These are phyloP conservation scores for Aureobasidium sp. DNA, from an alignment of 2,329 filamentous ascomycete genomes.

Conservation along the genomic window DNA sequence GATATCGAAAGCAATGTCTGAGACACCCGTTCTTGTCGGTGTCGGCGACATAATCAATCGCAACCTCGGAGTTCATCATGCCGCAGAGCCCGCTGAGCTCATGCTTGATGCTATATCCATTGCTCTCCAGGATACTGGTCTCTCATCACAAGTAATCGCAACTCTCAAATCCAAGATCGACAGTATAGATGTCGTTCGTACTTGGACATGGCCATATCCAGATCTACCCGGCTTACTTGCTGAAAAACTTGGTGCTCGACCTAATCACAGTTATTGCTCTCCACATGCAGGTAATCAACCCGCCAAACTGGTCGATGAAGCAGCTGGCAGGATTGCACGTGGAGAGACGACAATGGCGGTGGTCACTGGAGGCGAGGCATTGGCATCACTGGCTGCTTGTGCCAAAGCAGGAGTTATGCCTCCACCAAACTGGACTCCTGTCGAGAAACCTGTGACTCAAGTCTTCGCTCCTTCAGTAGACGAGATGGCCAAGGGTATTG, in stretches of 20 bases:
- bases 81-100: slow-evolving; percentile 52
- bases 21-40: slow-evolving; percentile 52
- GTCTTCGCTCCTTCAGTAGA: slow-evolving; percentile 47
- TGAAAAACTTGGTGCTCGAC: slow-evolving; percentile 41
- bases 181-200: slow-evolving; percentile 52
- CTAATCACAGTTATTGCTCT: slow-evolving; percentile 44
- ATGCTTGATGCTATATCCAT: slow-evolving; percentile 50
- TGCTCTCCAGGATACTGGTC: slow-evolving; percentile 46
- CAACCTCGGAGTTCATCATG: slow-evolving; percentile 44
- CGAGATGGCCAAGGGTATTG: slow-evolving; percentile 41
- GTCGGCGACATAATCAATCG: slow-evolving; percentile 57
- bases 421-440: slow-evolving; percentile 53
- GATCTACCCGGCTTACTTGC: slow-evolving; percentile 51
- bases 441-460: slow-evolving; percentile 38
- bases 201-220: slow-evolving; percentile 60
- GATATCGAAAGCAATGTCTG: background rate
- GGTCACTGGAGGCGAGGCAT: slow-evolving; percentile 57
- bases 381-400: slow-evolving; percentile 51
- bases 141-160: slow-evolving; percentile 23
- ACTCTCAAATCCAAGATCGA: slow-evolving; percentile 45
- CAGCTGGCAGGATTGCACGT: slow-evolving; percentile 49
- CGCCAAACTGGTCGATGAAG: slow-evolving; percentile 55
- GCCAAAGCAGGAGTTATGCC: slow-evolving; percentile 47
- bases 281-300: slow-evolving; percentile 60
- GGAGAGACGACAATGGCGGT: slow-evolving; percentile 51